phyloP scores from a whole-genome alignment of 75 land plant species.

The Larix kaempferi region DNA sequence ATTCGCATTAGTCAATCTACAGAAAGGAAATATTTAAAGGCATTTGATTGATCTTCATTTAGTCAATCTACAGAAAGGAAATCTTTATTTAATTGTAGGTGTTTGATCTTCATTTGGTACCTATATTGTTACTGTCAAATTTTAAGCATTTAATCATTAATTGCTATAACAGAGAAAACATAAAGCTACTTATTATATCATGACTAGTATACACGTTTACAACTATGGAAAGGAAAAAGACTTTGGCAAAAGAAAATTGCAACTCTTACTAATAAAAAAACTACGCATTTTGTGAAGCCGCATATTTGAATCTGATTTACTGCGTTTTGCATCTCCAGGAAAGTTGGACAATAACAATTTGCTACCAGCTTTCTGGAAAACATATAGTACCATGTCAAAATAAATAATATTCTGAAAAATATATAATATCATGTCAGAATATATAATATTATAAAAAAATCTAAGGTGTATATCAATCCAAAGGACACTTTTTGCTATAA shows the following conservation, averaged over 20 bases:
- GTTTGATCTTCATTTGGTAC: too few relatives aligned
- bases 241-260: conserved; percentile 13
- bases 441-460: background rate
- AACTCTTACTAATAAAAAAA: conserved; percentile 67
- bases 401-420: background rate
- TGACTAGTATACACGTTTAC: too few relatives aligned
- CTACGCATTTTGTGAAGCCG: conserved; percentile 83
- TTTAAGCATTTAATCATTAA: too few relatives aligned
- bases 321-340: conserved; percentile 23
- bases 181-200: too few relatives aligned
- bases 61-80: too few relatives aligned
- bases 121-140: too few relatives aligned
- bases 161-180: too few relatives aligned
- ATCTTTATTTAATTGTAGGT: too few relatives aligned
- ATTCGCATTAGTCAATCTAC: too few relatives aligned
- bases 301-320: conserved; percentile 35
- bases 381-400: background rate
- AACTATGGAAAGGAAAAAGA: too few relatives aligned
- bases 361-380: conserved; percentile 14
- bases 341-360: conserved; percentile 35
- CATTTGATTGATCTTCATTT: too few relatives aligned
- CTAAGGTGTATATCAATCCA: background rate
- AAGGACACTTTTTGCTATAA: background rate
- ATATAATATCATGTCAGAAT: background rate
- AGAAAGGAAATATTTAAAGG: too few relatives aligned